phyloP scores from a whole-genome alignment of 192 early-diverging fungal species.

The Globomyces pollinis-pini region DNA sequence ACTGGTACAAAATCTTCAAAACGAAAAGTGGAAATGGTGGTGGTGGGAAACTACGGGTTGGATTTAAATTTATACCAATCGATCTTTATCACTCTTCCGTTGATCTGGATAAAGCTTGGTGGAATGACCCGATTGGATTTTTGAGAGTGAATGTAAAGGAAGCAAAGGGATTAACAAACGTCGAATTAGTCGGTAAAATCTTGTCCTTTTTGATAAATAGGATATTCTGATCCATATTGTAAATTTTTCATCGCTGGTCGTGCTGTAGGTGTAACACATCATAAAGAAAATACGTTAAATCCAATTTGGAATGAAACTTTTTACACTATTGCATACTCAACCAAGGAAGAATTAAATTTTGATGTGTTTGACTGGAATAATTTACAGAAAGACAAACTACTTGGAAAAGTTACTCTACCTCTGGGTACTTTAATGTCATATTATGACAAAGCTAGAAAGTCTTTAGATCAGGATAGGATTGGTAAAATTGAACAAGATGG shows the following conservation, averaged over 20 bases:
- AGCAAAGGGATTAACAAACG: conserved; percentile 74
- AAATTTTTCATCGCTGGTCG: conserved; percentile 58
- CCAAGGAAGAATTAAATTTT: conserved; percentile 63
- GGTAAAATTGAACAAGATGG: conserved; percentile 31
- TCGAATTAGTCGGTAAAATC: conserved; percentile 56
- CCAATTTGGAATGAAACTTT: conserved; percentile 90
- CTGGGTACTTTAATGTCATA: conserved; percentile 18
- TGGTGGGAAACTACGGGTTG: conserved; percentile 50
- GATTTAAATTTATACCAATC: conserved; percentile 75
- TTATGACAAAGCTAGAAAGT: neutral
- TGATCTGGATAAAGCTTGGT: conserved; percentile 33
- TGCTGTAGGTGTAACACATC: conserved; percentile 65
- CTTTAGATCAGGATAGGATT: conserved; percentile 6
- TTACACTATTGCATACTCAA: conserved; percentile 73
- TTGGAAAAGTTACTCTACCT: conserved; percentile 56
- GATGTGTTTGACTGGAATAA: conserved; percentile 87
- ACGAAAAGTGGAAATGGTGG: too few relatives aligned
- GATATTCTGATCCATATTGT: conserved; percentile 90
- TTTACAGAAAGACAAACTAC: conserved; percentile 71
- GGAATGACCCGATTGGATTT: conserved; percentile 63
- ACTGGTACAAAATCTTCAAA: conserved; percentile 62
- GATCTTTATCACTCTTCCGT: conserved; percentile 54
- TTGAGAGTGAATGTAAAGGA: conserved; percentile 67
- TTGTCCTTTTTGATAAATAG: conserved; percentile 8
- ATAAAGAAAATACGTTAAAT: conserved; percentile 74